A percentile compares a stretch with the other conserved stretches of the same genome.
phyloP scores from a whole-genome alignment of 768 basidiomycete species.

The Lactarius indigo region DNA sequence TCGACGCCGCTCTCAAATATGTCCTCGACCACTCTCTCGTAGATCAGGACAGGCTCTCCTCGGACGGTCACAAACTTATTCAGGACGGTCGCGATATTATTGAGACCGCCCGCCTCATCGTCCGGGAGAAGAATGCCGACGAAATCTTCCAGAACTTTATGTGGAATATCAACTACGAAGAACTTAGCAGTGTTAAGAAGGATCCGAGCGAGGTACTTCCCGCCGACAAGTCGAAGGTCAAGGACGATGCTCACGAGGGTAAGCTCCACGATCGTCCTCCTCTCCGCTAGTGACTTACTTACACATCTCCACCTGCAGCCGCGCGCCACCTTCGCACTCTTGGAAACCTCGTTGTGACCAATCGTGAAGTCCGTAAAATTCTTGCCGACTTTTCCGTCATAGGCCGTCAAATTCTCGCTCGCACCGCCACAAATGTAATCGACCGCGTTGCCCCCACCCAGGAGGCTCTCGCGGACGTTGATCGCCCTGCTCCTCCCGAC shows the following conservation, averaged over 20 bases:
- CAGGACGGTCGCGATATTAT: slow-evolving; percentile 78
- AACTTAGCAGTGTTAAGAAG: slow-evolving; percentile 41
- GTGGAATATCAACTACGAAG: slow-evolving; percentile 67
- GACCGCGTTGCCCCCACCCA: slow-evolving; percentile 61
- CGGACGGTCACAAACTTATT: slow-evolving; percentile 72
- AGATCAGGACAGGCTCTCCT: slow-evolving; percentile 61
- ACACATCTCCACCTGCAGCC: slow-evolving; percentile 40
- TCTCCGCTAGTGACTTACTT: neutral
- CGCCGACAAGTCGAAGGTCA: slow-evolving; percentile 51
- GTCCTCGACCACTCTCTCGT: slow-evolving; percentile 57
- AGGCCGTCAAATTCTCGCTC: slow-evolving; percentile 81
- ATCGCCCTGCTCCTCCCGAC: slow-evolving; percentile 65
- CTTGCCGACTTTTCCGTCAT: slow-evolving; percentile 73
- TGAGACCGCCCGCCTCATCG: slow-evolving; percentile 64
- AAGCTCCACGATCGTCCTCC: slow-evolving; percentile 18
- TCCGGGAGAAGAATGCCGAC: slow-evolving; percentile 83
- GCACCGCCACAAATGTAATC: slow-evolving; percentile 66
- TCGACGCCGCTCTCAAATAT: slow-evolving; percentile 69
- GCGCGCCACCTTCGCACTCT: slow-evolving; percentile 86
- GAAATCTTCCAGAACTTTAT: slow-evolving; percentile 91
- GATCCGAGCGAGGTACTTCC: slow-evolving; percentile 41
- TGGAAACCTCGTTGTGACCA: slow-evolving; percentile 82
- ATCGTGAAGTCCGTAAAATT: slow-evolving; percentile 89
- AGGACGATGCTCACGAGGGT: slow-evolving; percentile 65
- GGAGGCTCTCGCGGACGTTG: slow-evolving; percentile 58